Percentiles rank a stretch among this genome's conserved stretches.
Evolutionary conservation across 2,329 filamentous ascomycete genomes (phyloP).

Genomic region (Exophiala mesophila): DNA sequence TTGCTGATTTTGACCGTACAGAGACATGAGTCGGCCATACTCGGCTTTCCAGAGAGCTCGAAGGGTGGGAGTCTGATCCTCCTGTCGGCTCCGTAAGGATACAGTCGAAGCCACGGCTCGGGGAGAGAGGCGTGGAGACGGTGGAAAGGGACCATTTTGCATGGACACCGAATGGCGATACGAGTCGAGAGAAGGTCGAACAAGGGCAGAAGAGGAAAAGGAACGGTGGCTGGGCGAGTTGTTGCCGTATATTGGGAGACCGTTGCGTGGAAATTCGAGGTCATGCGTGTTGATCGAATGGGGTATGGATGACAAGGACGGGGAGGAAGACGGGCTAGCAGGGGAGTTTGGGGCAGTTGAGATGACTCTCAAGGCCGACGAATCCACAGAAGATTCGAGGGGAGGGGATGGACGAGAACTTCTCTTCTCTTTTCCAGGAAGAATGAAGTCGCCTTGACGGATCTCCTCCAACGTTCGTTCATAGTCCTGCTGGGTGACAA

Average conservation of each 20-base stretch:
- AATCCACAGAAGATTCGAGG: constrained; percentile 4
- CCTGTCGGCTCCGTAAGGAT: constrained; percentile 16
- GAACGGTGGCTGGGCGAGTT: not conserved
- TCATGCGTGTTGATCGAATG: not conserved
- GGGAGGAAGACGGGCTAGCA: constrained; percentile 1
- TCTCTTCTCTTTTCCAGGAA: constrained; percentile 22
- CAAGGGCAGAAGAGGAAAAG: constrained; percentile 3
- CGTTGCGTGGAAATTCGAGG: not conserved
- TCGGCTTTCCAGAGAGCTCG: constrained; percentile 27
- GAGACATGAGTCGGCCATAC: constrained; percentile 22
- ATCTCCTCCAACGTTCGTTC: constrained; percentile 26
- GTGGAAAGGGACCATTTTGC: not conserved
- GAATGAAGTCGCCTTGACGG: constrained; percentile 24
- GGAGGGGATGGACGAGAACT: constrained; percentile 8
- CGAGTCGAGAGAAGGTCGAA: constrained; percentile 1
- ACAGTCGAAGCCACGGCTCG: constrained; percentile 14
- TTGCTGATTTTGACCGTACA: constrained; percentile 18
- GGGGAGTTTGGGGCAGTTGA: constrained; percentile 16
- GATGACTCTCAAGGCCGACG: constrained; percentile 6
- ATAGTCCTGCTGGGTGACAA: constrained; percentile 23
- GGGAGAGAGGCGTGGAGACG: constrained; percentile 2
- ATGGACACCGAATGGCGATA: not conserved
- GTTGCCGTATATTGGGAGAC: not conserved
- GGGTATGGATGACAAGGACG: constrained; percentile 6
- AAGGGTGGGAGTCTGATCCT: constrained; percentile 23